Evolutionary conservation across 305 asterid species (phyloP).

Genomic region (Fraxinus sp.): DNA sequence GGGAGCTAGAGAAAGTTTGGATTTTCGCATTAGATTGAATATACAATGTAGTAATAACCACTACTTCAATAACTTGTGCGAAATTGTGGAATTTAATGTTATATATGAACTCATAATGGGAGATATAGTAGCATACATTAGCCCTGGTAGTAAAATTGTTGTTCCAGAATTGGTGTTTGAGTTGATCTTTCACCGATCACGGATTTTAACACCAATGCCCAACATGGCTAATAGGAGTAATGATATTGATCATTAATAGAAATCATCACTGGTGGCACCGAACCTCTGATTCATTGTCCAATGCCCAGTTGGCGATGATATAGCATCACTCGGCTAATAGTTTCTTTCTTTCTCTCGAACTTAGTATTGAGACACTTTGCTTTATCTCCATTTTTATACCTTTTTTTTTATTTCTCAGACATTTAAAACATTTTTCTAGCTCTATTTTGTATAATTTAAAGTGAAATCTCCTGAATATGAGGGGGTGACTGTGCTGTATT

Average conservation of each 20-base stretch:
- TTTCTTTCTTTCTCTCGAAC: background rate
- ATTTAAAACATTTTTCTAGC: background rate
- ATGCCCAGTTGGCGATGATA: background rate
- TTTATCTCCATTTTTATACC: background rate
- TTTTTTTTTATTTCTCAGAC: background rate
- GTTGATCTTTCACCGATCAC: background rate
- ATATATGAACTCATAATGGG: background rate
- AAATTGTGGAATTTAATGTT: background rate
- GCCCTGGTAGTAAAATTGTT: background rate
- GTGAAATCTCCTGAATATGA: background rate
- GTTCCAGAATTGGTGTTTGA: background rate
- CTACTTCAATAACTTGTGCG: background rate
- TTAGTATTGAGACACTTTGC: background rate
- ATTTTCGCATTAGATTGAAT: background rate
- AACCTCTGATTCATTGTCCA: background rate
- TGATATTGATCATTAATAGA: background rate
- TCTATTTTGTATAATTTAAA: background rate
- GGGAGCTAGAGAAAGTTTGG: constrained; percentile 17
- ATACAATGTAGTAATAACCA: background rate
- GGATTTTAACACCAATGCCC: background rate
- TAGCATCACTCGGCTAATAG: background rate
- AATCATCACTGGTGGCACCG: background rate
- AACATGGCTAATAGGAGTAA: background rate
- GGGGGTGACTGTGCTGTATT: background rate
- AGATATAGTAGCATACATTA: background rate